Evolutionary conservation across 2,329 filamentous ascomycete species (phyloP).

Genomic region (Rhinocladiella mackenziei): DNA sequence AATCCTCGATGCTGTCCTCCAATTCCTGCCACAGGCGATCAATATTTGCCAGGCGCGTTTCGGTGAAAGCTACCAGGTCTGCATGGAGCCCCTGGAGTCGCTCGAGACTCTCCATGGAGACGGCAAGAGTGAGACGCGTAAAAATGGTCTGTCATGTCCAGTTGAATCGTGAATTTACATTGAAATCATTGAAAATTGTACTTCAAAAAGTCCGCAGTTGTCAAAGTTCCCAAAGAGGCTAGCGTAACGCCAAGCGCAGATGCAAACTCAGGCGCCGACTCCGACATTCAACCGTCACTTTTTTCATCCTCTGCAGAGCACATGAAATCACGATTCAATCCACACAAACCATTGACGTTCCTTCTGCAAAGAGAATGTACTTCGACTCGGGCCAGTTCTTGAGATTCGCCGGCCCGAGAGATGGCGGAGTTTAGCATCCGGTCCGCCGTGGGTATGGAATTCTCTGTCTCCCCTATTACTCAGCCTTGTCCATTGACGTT

Average conservation of each 20-base stretch:
- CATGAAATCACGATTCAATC: too few species aligned
- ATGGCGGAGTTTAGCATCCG: slow-evolving; percentile 45
- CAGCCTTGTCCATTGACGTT: slow-evolving; percentile 18
- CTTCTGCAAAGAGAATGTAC: too few species aligned
- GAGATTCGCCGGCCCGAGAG: slow-evolving; percentile 6
- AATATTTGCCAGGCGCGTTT: slow-evolving; percentile 65
- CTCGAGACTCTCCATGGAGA: slow-evolving; percentile 66
- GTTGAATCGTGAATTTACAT: too few species aligned
- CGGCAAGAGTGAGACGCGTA: slow-evolving; percentile 55
- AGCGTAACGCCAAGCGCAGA: slow-evolving; percentile 12
- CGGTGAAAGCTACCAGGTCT: slow-evolving; percentile 72
- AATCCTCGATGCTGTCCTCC: slow-evolving; percentile 61
- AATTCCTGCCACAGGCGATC: slow-evolving; percentile 66
- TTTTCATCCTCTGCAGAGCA: too few species aligned
- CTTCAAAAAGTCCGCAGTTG: slow-evolving; percentile 13
- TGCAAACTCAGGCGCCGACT: too few species aligned
- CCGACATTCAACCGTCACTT: too few species aligned
- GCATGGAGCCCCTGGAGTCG: slow-evolving; percentile 79
- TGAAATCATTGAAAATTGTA: too few species aligned
- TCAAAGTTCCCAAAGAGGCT: slow-evolving; percentile 6
- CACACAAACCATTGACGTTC: too few species aligned
- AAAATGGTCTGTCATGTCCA: too few species aligned
- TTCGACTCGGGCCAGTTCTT: not conserved
- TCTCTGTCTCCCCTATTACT: slow-evolving; percentile 25
- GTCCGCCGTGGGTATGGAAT: slow-evolving; percentile 41